Evolutionary conservation across 441 rosid genomes (phyloP), one percentile per base, ranked within the genome.

Genomic region (Populus hybrid): DNA sequence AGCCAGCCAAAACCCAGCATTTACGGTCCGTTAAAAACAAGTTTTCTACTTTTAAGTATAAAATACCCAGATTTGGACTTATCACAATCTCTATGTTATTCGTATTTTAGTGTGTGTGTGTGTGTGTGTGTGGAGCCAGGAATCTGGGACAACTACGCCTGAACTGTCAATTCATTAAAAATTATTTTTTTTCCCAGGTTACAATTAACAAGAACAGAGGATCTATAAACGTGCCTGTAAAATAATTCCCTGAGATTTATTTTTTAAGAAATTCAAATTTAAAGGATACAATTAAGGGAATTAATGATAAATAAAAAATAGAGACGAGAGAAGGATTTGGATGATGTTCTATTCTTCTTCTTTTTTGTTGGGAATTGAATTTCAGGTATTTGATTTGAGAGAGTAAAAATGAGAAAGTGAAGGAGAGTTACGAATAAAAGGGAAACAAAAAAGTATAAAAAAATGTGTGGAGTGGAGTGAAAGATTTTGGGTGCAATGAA

Each of bases 221-320:
- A 74, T 78, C 73, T 67, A 36, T 1, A 72, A 67, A 57, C 73
- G 69, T 72, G 76, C 50, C 23, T 40, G 38, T 23, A 18, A 7
- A 70, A 32, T 42, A 71, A 64, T 70, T 70, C 59, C 36, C 46
- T 66, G n/a, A 34, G 19, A 57, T n/a, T n/a, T 9, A 6, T 9
- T 46, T 67, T 21, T 24, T 0, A 40, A 42, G 68, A 35, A 69
- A 67, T 30, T 46, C 65, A 75, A 67, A 50, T 21, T 67, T 7
- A 40, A 18, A 46, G 34, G 21, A 35, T 21, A 61, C 21, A 70
- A 23, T 36, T 23, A 14, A 6, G 21, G 14, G 53, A 46, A 14
- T 6, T 71, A 1, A 70, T 38, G 32, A 23, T 6, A 38, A 40
- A 14, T 7, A 35, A 32, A 19, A 9, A 40, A 69, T 10, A 40